Percentiles rank a stretch among this genome's conserved stretches.
Evolutionary conservation across 768 basidiomycete species (phyloP).

Genomic region (Lepiota venenata): DNA sequence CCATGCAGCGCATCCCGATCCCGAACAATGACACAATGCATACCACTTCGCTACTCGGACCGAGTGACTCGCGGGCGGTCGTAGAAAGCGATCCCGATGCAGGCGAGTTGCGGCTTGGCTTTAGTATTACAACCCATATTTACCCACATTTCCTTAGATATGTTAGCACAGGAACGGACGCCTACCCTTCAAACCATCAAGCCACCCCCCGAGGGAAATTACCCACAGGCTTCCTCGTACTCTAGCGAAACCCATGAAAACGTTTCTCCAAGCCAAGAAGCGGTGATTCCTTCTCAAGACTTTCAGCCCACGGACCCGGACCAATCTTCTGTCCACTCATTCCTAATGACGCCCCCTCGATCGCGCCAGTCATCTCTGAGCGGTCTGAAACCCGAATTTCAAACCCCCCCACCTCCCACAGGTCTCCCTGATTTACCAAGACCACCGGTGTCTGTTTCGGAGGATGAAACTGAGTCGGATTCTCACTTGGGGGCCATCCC

Average conservation of each 20-base stretch:
- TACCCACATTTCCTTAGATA: background rate
- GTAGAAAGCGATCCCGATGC: background rate
- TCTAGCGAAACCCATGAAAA: background rate
- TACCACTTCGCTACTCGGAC: constrained; percentile 1
- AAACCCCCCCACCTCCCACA: constrained; percentile 61
- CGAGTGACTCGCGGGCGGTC: background rate
- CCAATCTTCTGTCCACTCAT: constrained; percentile 3
- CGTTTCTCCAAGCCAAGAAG: background rate
- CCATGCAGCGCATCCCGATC: background rate
- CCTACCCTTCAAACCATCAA: constrained; percentile 18
- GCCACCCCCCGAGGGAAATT: constrained; percentile 5
- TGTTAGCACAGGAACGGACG: constrained; percentile 18
- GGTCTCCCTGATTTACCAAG: constrained; percentile 65
- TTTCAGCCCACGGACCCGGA: background rate
- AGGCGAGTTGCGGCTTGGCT: background rate
- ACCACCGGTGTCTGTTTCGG: constrained; percentile 45
- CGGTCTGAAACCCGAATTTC: constrained; percentile 44
- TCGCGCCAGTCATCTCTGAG: constrained; percentile 28
- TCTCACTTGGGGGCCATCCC: constrained; percentile 1
- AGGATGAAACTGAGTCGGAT: constrained; percentile 22
- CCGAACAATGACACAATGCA: constrained; percentile 7
- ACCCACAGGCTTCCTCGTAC: background rate
- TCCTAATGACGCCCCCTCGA: constrained; percentile 12
- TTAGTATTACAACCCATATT: background rate
- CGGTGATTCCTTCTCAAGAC: background rate